Conservation (phyloP, 768 basidiomycete species). For the Sutorius australiensis region DNA sequence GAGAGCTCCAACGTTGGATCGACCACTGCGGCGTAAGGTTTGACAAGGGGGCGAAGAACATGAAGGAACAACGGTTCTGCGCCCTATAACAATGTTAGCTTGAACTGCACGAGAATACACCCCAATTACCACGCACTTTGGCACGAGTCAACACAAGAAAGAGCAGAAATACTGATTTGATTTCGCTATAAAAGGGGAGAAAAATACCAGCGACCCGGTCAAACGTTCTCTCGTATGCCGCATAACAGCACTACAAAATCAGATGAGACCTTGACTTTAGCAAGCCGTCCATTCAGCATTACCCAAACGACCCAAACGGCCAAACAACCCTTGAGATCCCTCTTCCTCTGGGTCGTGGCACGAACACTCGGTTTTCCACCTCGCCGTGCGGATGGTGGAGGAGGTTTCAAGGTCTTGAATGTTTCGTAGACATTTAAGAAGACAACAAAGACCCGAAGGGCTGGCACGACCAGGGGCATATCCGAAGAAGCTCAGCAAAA, state of each 20-base stretch:
- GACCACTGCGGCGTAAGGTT: slow-evolving; percentile 65
- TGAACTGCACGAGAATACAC: neutral
- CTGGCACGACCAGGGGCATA: slow-evolving; percentile 68
- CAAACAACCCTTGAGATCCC: slow-evolving; percentile 81
- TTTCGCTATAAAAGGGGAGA: slow-evolving; percentile 80
- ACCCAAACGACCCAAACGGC: slow-evolving; percentile 89
- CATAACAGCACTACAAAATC: slow-evolving; percentile 56
- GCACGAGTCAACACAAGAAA: slow-evolving; percentile 77
- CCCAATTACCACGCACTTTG: slow-evolving; percentile 44
- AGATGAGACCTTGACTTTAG: slow-evolving; percentile 9
- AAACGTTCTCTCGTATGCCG: slow-evolving; percentile 60
- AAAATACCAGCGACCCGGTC: slow-evolving; percentile 67
- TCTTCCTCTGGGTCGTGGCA: slow-evolving; percentile 71
- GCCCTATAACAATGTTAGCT: slow-evolving; percentile 45
- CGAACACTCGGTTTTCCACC: slow-evolving; percentile 61
- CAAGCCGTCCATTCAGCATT: slow-evolving; percentile 25
- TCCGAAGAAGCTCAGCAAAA: slow-evolving; percentile 1
- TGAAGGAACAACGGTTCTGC: slow-evolving; percentile 84
- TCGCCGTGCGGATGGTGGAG: slow-evolving; percentile 46
- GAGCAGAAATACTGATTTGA: slow-evolving; percentile 68
- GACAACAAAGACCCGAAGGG: slow-evolving; percentile 65
- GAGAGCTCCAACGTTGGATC: slow-evolving; percentile 61
- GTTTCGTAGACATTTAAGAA: slow-evolving; percentile 81
- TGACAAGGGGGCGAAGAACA: slow-evolving; percentile 71
- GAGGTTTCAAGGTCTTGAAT: slow-evolving; percentile 75